Base-by-base conservation (phyloP, 192 early-diverging fungal species). In the Paraglomus occultum region DNA sequence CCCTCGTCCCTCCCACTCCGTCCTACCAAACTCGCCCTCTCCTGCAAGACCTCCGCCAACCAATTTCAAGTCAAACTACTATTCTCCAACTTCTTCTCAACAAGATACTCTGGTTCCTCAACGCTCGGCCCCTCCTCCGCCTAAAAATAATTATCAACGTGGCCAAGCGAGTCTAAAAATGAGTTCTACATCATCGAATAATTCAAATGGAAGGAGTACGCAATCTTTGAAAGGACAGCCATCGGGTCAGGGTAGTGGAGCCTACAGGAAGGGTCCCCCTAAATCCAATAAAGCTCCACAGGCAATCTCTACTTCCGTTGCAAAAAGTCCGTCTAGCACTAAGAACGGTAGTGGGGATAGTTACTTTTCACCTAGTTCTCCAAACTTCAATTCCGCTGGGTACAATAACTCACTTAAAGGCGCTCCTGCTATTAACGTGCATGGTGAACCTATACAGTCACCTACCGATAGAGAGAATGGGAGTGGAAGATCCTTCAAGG, bases 401-500 rank as follows among this genome's bases (percentile, higher is more conserved):
- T 70, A 45, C 48, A 71, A 74, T 73, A 70, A 63, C 74, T 75
- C 48, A 58, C 48, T 57, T 71, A 71, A 46, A 54, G 72, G 18
- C 67, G 72, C 44, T 67, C 75, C 12, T 63, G 74, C 55, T 53
- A 79, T 17, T 64, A 71, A 65, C 51, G 74, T 67, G 59, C 70
- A 38, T 66, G 72, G 20, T 46, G 74, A 39, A 52, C 65, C n/a
- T 58, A 79, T 62, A 51, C 71, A 73, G 45, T 73, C 8, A 68
- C 59, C 10, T 52, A 74, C 42, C 53, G 55, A 22, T 44, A 55
- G 59, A 44, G 59, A 58, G 59, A 55, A 57, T 39, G 73, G 71
- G 38, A 74, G 60, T 53, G 49, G 52, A 18, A 76, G 66, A 45
- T 80, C 85, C 0, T 79, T 86, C 54, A 86, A 86, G 60, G 84